Evolutionary conservation across 148 eudicot species (phyloP).

Genomic region (Linanthus parryae): DNA sequence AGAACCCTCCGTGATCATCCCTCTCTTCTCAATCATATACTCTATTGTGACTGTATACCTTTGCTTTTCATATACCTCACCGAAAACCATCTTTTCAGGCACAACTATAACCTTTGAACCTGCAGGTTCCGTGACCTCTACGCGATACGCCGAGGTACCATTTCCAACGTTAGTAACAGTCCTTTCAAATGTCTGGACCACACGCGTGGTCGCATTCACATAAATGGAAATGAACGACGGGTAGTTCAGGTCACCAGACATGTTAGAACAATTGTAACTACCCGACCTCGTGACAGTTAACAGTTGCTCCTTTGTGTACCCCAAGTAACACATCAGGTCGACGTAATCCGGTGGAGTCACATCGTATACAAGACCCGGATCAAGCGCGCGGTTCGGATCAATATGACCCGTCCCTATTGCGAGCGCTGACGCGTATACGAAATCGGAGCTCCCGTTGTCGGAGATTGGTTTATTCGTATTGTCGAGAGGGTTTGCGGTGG

Average conservation of each 20-base stretch:
- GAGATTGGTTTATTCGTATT: constrained; percentile 1
- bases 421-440: constrained; percentile 12
- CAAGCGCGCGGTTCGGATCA: constrained; percentile 20
- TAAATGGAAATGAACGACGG: constrained; percentile 20
- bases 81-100: neutral
- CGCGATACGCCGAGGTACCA: constrained; percentile 10
- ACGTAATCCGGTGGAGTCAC: constrained; percentile 19
- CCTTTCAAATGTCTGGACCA: constrained; percentile 12
- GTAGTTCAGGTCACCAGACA: constrained; percentile 21
- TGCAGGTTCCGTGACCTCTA: constrained; percentile 6
- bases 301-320: constrained; percentile 15
- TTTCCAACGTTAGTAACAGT: constrained; percentile 25
- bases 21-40: neutral
- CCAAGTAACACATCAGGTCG: constrained; percentile 20
- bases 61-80: neutral
- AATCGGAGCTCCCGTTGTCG: neutral
- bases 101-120: constrained; percentile 12
- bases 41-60: neutral
- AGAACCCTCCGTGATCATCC: neutral
- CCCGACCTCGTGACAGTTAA: constrained; percentile 15
- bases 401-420: constrained; percentile 28
- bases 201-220: neutral
- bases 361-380: constrained; percentile 25
- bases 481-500: constrained; percentile 11
- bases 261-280: constrained; percentile 8